phyloP scores from a whole-genome alignment of 306 rosid species.

The Prunus salicina region DNA sequence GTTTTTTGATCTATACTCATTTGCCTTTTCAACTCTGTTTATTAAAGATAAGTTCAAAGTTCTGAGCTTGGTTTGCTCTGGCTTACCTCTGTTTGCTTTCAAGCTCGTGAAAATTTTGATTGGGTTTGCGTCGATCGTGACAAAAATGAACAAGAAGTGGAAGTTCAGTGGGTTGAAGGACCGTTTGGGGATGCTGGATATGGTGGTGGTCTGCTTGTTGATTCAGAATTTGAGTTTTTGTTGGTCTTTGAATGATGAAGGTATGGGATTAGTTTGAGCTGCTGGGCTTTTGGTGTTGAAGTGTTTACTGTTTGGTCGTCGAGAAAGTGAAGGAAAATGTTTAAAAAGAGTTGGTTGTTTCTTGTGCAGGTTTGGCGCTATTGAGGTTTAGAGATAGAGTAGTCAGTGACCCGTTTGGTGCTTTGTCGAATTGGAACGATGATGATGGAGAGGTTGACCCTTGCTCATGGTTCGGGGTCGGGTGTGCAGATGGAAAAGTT shows the following conservation, averaged over 20 bases:
- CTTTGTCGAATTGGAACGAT: constrained; percentile 74
- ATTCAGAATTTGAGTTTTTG: constrained; percentile 47
- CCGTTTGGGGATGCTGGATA: constrained; percentile 15
- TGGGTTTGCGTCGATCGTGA: constrained; percentile 2
- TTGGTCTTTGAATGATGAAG: constrained; percentile 79
- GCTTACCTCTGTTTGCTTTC: constrained; percentile 4
- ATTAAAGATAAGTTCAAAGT: not conserved
- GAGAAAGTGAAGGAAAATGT: constrained; percentile 14
- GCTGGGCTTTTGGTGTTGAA: constrained; percentile 6
- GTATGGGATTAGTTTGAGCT: constrained; percentile 29
- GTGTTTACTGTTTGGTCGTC: constrained; percentile 1
- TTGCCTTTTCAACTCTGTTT: not conserved
- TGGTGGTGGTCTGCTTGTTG: constrained; percentile 40
- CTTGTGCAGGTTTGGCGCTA: constrained; percentile 70
- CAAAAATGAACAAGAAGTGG: constrained; percentile 42
- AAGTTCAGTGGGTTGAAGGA: constrained; percentile 40
- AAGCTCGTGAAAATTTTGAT: not conserved
- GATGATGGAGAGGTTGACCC: constrained; percentile 49
- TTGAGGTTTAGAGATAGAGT: constrained; percentile 67
- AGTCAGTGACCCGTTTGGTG: constrained; percentile 66
- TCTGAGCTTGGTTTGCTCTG: not conserved
- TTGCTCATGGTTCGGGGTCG: constrained; percentile 85
- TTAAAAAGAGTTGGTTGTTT: constrained; percentile 13
- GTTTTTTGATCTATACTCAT: constrained; percentile 19
- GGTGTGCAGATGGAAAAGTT: constrained; percentile 71